These are phyloP conservation scores for Talaromyces ruber DNA, from an alignment of 495 filamentous ascomycete species.

Conservation along the genomic window DNA sequence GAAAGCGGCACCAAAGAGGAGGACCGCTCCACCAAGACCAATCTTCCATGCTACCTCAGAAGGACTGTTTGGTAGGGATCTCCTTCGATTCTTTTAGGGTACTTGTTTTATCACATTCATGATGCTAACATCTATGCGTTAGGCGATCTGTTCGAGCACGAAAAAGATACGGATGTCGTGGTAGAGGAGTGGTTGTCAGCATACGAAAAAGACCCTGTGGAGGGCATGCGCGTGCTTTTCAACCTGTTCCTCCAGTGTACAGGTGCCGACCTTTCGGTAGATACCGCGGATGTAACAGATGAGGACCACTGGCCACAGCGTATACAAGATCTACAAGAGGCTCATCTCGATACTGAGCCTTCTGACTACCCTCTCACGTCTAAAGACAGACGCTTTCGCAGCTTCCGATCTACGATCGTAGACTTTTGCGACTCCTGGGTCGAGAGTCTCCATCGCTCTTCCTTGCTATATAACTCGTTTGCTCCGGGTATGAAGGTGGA, in stretches of 20 bases:
- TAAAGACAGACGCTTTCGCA: conserved; percentile 56
- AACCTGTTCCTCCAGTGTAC: conserved; percentile 81
- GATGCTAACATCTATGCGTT: conserved; percentile 12
- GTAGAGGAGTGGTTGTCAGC: conserved; percentile 69
- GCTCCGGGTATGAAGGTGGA: conserved; percentile 76
- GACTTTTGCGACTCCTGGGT: conserved; percentile 72
- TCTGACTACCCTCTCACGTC: conserved; percentile 92
- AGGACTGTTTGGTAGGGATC: conserved; percentile 65
- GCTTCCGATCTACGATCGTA: conserved; percentile 67
- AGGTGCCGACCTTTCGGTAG: conserved; percentile 68
- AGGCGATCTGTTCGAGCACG: conserved; percentile 78
- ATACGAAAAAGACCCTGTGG: conserved; percentile 59
- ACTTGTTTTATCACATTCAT: background rate
- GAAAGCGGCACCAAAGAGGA: conserved; percentile 29
- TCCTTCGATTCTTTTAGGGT: background rate
- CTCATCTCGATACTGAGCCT: conserved; percentile 68
- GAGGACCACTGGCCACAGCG: conserved; percentile 66
- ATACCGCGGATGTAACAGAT: conserved; percentile 72
- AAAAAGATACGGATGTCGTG: conserved; percentile 60
- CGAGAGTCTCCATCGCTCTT: conserved; percentile 62
- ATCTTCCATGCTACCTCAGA: conserved; percentile 55
- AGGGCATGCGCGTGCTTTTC: conserved; percentile 71
- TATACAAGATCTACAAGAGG: conserved; percentile 70
- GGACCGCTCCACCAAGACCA: conserved; percentile 50
- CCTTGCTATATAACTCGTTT: conserved; percentile 63